Evolutionary conservation across 164 flowering plant genomes (phyloP).

Genomic region (Liquidambar formosana): DNA sequence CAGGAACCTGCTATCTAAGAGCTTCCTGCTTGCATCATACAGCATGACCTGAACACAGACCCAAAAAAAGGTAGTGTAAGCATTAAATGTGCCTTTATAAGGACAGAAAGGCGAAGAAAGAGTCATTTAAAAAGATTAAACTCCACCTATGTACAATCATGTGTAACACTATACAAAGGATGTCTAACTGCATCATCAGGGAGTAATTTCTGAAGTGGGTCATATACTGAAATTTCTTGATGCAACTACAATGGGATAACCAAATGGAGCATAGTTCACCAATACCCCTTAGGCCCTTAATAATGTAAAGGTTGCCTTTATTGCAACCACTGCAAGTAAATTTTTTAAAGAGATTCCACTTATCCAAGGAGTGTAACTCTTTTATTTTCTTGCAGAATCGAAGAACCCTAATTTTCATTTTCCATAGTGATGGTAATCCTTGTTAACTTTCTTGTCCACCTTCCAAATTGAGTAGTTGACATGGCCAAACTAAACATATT

Average conservation of each 20-base stretch:
- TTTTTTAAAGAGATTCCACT: too few relatives aligned
- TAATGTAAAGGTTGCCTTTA: not conserved
- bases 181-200: not conserved
- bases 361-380: too few relatives aligned
- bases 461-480: too few relatives aligned
- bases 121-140: not conserved
- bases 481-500: too few relatives aligned
- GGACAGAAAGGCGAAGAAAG: not conserved
- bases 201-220: not conserved
- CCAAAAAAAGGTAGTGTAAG: not conserved
- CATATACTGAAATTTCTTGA: not conserved
- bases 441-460: too few relatives aligned
- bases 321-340: too few relatives aligned
- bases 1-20: constrained; percentile 54
- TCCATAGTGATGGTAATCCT: not conserved
- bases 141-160: not conserved
- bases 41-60: constrained; percentile 52
- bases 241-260: not conserved
- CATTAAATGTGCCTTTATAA: not conserved
- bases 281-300: not conserved
- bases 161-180: not conserved
- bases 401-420: not conserved
- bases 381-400: too few relatives aligned
- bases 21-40: constrained; percentile 53
- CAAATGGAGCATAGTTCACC: constrained; percentile 1